Evolutionary conservation across 2,329 filamentous ascomycete genomes (phyloP), one percentile per base, ranked within the genome.

Genomic region (Chrysoporthe deuterocubensis): DNA sequence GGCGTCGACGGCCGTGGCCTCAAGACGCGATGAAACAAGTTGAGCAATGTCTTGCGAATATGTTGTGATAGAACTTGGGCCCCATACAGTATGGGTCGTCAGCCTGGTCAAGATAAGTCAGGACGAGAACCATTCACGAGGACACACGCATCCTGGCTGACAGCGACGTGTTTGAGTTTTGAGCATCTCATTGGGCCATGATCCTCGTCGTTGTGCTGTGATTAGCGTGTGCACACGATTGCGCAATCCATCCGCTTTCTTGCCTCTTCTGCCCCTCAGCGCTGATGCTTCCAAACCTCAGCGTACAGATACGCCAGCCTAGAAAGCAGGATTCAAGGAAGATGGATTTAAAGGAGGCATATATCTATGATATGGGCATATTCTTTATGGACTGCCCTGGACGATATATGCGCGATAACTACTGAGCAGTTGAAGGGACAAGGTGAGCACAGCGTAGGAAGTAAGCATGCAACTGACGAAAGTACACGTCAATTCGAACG

Each of bases 1-100:
- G 14, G 32, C 34, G 6, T 34, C 13, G 7, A 54, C 32, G 50
- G 50, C 13, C 26, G 32, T 13, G 37, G 7, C 37, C 57, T 9
- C 40, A 26, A 11, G 21, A 64, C 14, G 16, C 21, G 48, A 65
- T 68, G 58, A n/a, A 63, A 50, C 66, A 64, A 65, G 54, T 26
- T 62, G 60, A 62, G 52, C 66, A 54, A 69, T 58, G 48, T 59
- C 60, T 67, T 37, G 68, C 68, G 62, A 69, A 67, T 65, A 68
- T 69, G 65, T 68, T 67, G 68, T 63, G 62, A 67, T 68, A 59
- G 46, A 40, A 32, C 37, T 11, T 11, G 32, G 37, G 26, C 40
- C 37, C 32, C 40, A 42, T 44, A 44, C 32, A 62, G 44, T 59
- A 40, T 16, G 3, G 52, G 57, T 34, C 7, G 43, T 54, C 37